Conservation (phyloP, 495 filamentous ascomycete genomes). For the Penicillium pulvis region DNA sequence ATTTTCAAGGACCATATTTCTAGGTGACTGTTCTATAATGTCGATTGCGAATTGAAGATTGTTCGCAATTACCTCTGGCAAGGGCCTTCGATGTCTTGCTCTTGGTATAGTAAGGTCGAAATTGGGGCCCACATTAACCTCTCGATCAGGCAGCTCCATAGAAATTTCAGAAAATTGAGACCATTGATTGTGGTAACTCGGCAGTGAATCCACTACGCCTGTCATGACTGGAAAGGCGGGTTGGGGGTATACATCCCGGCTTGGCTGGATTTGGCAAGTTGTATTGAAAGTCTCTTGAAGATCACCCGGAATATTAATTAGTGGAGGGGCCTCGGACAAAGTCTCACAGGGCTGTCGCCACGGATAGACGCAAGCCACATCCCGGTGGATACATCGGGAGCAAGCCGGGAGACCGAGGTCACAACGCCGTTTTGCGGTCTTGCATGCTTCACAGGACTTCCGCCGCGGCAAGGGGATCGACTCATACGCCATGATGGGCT, state of each 20-base stretch:
- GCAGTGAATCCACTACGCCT: neutral
- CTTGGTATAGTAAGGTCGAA: slow-evolving; percentile 3
- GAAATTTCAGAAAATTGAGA: neutral
- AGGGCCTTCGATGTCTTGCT: slow-evolving; percentile 10
- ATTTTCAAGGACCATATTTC: slow-evolving; percentile 49
- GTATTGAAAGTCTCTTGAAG: neutral
- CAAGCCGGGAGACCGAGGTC: slow-evolving; percentile 51
- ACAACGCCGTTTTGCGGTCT: slow-evolving; percentile 55
- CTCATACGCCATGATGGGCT: slow-evolving; percentile 1
- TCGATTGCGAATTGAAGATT: slow-evolving; percentile 50
- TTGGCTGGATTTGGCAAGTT: neutral
- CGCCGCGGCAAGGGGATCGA: slow-evolving; percentile 42
- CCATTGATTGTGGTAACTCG: neutral
- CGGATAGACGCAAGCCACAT: slow-evolving; percentile 48
- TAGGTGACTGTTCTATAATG: slow-evolving; percentile 39
- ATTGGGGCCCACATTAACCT: neutral
- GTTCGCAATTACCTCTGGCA: slow-evolving; percentile 29
- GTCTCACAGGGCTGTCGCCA: slow-evolving; percentile 19
- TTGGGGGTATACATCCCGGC: neutral
- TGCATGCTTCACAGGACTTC: slow-evolving; percentile 56
- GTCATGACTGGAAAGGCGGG: neutral
- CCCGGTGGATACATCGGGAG: slow-evolving; percentile 45
- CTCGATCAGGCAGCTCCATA: neutral
- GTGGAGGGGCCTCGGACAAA: neutral
- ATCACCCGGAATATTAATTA: neutral